phyloP scores from a whole-genome alignment of 2,329 filamentous ascomycete species.

The Myriosclerotinia scirpicola region DNA sequence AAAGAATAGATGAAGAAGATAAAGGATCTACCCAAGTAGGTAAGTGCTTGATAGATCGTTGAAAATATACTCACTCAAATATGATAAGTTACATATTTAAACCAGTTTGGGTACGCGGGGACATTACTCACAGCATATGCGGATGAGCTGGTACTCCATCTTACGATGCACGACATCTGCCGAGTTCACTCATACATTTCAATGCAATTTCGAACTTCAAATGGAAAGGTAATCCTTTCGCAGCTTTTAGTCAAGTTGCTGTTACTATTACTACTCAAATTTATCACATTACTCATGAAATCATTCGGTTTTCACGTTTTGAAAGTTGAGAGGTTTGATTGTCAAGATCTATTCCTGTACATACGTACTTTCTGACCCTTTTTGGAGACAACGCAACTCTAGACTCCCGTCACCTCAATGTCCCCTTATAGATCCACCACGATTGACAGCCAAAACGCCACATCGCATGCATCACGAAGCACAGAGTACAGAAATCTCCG shows the following conservation, averaged over 20 bases:
- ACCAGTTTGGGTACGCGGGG: not conserved
- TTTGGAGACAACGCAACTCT: no score
- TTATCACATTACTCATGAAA: not conserved
- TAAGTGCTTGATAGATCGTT: not conserved
- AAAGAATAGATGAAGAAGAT: constrained; percentile 10
- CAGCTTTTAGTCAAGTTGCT: not conserved
- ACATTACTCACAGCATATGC: constrained; percentile 6
- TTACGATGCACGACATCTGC: constrained; percentile 1
- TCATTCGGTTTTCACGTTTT: not conserved
- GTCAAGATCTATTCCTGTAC: not conserved
- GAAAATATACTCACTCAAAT: constrained; percentile 3
- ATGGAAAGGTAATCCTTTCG: not conserved
- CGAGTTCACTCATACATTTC: not conserved
- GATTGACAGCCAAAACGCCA: not conserved
- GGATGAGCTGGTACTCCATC: constrained; percentile 3
- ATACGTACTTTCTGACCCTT: not conserved
- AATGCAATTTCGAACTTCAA: not conserved
- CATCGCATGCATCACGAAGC: not conserved
- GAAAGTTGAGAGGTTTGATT: not conserved
- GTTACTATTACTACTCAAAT: not conserved
- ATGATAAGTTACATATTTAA: constrained; percentile 4
- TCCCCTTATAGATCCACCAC: not conserved
- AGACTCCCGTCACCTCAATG: no score
- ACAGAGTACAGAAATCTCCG: not conserved
- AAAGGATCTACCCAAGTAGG: not conserved